Conservation (phyloP, 345 rosid species). For the Sonneratia alba region DNA sequence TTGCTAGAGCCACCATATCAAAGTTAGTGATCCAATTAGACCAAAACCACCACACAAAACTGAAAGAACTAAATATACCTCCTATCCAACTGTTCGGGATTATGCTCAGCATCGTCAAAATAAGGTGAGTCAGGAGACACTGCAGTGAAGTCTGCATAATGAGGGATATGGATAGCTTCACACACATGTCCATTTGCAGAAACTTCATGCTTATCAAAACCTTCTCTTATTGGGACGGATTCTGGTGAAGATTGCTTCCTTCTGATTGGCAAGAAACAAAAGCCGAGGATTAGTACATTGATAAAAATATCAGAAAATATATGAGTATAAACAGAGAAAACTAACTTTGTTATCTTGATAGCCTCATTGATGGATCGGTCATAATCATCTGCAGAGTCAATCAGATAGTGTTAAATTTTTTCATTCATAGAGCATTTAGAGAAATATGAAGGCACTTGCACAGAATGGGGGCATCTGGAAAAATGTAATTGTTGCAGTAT, state of each 20-base stretch:
- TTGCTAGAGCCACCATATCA: constrained; percentile 30
- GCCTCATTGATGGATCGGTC: constrained; percentile 98
- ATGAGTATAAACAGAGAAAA: neutral
- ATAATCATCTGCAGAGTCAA: constrained; percentile 79
- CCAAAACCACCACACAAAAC: neutral
- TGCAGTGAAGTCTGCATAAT: constrained; percentile 36
- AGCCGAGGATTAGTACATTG: constrained; percentile 2
- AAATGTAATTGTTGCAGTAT: neutral
- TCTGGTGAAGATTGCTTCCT: constrained; percentile 85
- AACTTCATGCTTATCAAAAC: constrained; percentile 50
- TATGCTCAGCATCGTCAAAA: constrained; percentile 49
- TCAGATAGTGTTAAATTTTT: neutral
- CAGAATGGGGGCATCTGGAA: neutral
- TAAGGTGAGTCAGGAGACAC: constrained; percentile 52
- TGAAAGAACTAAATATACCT: constrained; percentile 35
- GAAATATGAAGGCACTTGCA: neutral
- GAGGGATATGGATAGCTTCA: constrained; percentile 36
- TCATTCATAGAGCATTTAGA: neutral
- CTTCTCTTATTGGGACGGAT: constrained; percentile 53
- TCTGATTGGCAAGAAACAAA: constrained; percentile 29
- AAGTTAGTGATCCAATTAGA: constrained; percentile 4
- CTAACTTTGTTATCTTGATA: constrained; percentile 88
- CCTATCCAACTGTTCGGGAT: constrained; percentile 51
- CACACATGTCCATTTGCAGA: constrained; percentile 58
- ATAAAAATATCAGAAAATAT: neutral